Percentiles rank a stretch among this genome's conserved stretches.
Evolutionary conservation across 2,329 filamentous ascomycete genomes (phyloP).

Genomic region (Xylariaceae sp.): DNA sequence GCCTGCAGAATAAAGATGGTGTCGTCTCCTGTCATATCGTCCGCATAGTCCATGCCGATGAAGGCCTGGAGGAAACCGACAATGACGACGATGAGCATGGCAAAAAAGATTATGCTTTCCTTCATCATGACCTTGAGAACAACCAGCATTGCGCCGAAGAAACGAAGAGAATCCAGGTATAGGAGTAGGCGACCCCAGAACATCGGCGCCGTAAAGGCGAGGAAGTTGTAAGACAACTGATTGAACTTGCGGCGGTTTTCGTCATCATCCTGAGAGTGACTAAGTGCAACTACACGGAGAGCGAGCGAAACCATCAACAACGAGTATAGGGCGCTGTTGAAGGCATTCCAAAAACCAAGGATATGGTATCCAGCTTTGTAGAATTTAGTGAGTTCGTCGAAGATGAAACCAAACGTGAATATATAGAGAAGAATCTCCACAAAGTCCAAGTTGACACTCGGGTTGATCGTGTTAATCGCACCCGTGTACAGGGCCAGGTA

Average conservation of each 20-base stretch:
- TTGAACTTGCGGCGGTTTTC: slow-evolving; percentile 68
- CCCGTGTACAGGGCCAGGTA: slow-evolving; percentile 85
- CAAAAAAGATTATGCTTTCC: slow-evolving; percentile 94
- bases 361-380: slow-evolving; percentile 94
- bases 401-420: slow-evolving; percentile 89
- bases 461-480: slow-evolving; percentile 94
- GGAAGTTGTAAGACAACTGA: slow-evolving; percentile 85
- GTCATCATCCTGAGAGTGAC: slow-evolving; percentile 54
- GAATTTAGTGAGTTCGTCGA: slow-evolving; percentile 84
- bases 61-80: slow-evolving; percentile 92
- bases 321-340: slow-evolving; percentile 82
- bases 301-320: slow-evolving; percentile 79
- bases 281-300: slow-evolving; percentile 76
- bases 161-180: slow-evolving; percentile 90
- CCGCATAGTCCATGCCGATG: slow-evolving; percentile 83
- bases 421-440: slow-evolving; percentile 85
- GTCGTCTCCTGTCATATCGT: slow-evolving; percentile 70
- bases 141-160: slow-evolving; percentile 98
- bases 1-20: slow-evolving; percentile 74
- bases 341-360: slow-evolving; percentile 94
- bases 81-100: slow-evolving; percentile 80
- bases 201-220: slow-evolving; percentile 92
- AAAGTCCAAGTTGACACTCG: slow-evolving; percentile 77
- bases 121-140: slow-evolving; percentile 96
- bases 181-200: slow-evolving; percentile 94